These are phyloP conservation scores for Colletotrichum magnum DNA, from an alignment of 2,329 filamentous ascomycete genomes.

Conservation along the genomic window DNA sequence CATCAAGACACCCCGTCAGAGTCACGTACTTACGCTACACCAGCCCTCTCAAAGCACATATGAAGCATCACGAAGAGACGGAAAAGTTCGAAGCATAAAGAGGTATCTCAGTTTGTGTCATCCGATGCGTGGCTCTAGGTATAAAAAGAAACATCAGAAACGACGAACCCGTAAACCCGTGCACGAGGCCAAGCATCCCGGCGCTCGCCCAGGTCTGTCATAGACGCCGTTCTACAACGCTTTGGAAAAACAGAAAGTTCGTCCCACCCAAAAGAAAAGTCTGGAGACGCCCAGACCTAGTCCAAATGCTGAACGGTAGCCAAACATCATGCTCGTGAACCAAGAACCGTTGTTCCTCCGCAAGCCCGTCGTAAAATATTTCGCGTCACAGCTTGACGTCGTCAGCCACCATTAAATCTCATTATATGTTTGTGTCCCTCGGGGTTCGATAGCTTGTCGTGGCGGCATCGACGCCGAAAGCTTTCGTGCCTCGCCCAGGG, in stretches of 20 bases:
- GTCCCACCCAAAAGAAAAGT: slow-evolving; percentile 5
- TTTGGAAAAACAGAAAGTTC: slow-evolving; percentile 17
- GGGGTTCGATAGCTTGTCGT: neutral
- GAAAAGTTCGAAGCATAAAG: slow-evolving; percentile 17
- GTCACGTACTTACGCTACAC: no score
- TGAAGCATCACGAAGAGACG: neutral
- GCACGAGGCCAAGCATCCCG: neutral
- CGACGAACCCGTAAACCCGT: slow-evolving; percentile 2
- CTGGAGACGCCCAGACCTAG: slow-evolving; percentile 18
- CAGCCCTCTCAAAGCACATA: neutral
- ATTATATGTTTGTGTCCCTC: slow-evolving; percentile 25
- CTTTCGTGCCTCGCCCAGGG: neutral
- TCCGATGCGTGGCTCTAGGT: slow-evolving; percentile 34
- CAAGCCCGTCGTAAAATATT: slow-evolving; percentile 24
- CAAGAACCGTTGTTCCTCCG: slow-evolving; percentile 18
- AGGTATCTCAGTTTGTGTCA: slow-evolving; percentile 42
- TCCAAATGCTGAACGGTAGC: slow-evolving; percentile 11
- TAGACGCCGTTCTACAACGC: slow-evolving; percentile 26
- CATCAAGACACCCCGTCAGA: neutral
- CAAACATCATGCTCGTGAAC: slow-evolving; percentile 27
- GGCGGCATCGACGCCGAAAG: no score
- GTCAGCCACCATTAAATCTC: slow-evolving; percentile 16
- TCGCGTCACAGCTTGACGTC: slow-evolving; percentile 11
- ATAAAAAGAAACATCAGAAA: slow-evolving; percentile 21
- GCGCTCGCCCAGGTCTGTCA: slow-evolving; percentile 15